Base-by-base conservation (phyloP, 129 eudicot species). In the Pulicaria dysenterica region DNA sequence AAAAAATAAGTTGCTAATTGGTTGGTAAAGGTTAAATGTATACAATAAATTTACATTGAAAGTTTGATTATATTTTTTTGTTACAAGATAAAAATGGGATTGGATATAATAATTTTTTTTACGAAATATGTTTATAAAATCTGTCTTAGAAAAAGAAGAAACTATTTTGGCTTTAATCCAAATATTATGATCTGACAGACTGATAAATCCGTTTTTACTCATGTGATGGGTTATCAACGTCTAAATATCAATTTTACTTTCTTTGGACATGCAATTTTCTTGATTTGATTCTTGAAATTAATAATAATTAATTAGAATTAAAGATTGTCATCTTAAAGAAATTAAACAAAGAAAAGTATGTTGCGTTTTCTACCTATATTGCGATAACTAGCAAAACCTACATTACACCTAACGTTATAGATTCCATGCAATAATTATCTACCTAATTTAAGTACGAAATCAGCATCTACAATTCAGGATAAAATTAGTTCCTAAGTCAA, bases 361-460 rank as follows among this genome's bases (percentile, higher is more conserved):
- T 45, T 24, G 19, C 46, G n/a, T 58, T 58, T 72, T 47, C 58
- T 44, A 46, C 76, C 75, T 57, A 56, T 17, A 43, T 71, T 71
- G 57, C 15, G 8, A 31, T 72, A 34, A 50, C 14, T 24, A 44
- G 38, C 17, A 45, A 67, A 58, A 37, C 59, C 59, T 4, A 5
- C 40, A 12, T 37, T 69, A 37, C 37, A 66, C 40, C 60, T 66
- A 56, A 8, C 78, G 15, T 51, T 47, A 19, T 59, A 46, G 36
- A 17, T 24, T 7, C 7, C 64, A 34, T 46, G 45, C 53, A 64
- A 65, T 75, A 66, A 69, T 41, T 49, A 60, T 69, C 70, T 50
- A 60, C 81, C 71, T 59, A 69, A 77, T 61, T 10, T 60, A 68
- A 69, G 77, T 77, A 70, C 73, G n/a, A 66, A 65, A 34, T 55